These are phyloP conservation scores for Cenchrus americanus DNA, from an alignment of 176 grass and related monocot genomes.

Conservation along the genomic window DNA sequence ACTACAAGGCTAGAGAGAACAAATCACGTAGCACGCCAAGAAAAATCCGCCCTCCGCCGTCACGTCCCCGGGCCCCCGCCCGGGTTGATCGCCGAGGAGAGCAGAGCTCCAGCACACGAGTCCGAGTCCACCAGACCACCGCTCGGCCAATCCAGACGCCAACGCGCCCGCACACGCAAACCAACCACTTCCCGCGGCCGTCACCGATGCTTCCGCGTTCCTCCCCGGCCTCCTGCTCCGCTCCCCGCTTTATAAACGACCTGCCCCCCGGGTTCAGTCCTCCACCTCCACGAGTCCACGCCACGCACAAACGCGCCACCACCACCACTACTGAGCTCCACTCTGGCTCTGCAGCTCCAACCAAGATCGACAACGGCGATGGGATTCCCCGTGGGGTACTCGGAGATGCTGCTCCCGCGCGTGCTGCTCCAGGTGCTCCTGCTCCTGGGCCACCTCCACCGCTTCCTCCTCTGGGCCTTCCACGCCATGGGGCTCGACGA, in stretches of 20 bases:
- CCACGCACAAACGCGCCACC: background rate
- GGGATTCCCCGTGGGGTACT: conserved; percentile 88
- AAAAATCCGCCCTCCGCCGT: conserved; percentile 2
- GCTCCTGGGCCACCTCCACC: conserved; percentile 73
- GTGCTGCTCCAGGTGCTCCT: conserved; percentile 66
- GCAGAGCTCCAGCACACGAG: background rate
- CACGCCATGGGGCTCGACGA: conserved; percentile 74
- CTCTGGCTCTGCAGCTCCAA: background rate
- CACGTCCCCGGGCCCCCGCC: background rate
- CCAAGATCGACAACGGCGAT: conserved; percentile 51
- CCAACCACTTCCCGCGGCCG: conserved; percentile 17
- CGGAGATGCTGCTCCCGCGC: conserved; percentile 72
- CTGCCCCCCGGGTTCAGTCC: background rate
- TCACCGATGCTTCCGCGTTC: conserved; percentile 61
- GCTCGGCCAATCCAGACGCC: conserved; percentile 33
- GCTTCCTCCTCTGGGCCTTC: conserved; percentile 74
- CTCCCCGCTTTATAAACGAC: conserved; percentile 40
- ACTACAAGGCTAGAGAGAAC: background rate
- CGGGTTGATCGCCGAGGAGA: background rate
- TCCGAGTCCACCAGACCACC: conserved; percentile 26
- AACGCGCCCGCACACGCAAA: conserved; percentile 22
- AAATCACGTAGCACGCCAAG: background rate
- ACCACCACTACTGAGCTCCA: conserved; percentile 1
- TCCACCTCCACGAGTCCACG: background rate
- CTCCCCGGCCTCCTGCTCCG: background rate